Evolutionary conservation across 805 yeast genomes (phyloP).

Genomic region (Candida piceae): DNA sequence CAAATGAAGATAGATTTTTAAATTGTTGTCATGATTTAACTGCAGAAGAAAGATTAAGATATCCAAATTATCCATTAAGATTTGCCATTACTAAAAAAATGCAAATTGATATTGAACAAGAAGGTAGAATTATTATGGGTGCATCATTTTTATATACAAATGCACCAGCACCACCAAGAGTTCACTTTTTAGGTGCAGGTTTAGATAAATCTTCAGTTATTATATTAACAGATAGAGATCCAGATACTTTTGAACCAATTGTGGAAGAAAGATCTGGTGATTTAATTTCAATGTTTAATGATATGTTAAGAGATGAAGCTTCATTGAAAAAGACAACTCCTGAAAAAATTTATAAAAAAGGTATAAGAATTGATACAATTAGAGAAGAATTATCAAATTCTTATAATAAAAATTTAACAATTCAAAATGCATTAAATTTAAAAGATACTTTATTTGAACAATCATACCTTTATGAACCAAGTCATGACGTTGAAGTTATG

Average conservation of each 20-base stretch:
- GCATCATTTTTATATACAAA: conserved; percentile 26
- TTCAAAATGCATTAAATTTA: conserved; percentile 10
- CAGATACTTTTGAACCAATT: conserved; percentile 6
- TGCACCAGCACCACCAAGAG: conserved; percentile 27
- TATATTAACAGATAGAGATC: conserved; percentile 21
- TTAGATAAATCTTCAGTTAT: conserved; percentile 20
- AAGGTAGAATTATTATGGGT: conserved; percentile 27
- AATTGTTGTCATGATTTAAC: conserved; percentile 10
- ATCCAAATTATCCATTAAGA: conserved; percentile 13
- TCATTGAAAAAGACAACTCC: conserved; percentile 1
- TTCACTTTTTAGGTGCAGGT: conserved; percentile 30
- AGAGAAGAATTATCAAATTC: conserved; percentile 3
- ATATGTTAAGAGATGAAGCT: conserved; percentile 16
- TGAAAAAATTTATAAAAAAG: conserved; percentile 15
- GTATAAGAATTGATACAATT: conserved; percentile 13
- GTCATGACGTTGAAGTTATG: conserved; percentile 12
- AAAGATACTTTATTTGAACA: conserved; percentile 17
- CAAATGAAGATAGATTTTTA: conserved; percentile 6
- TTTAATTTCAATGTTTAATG: conserved; percentile 9
- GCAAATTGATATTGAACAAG: conserved; percentile 9
- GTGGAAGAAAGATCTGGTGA: conserved; percentile 7
- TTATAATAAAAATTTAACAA: conserved; percentile 8
- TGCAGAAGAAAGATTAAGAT: conserved; percentile 4
- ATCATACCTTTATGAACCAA: conserved; percentile 11
- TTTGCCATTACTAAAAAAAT: conserved; percentile 19